A percentile compares a stretch with the other conserved stretches of the same genome.
phyloP scores from a whole-genome alignment of 176 grass and related monocot species.

The Lolium perenne region DNA sequence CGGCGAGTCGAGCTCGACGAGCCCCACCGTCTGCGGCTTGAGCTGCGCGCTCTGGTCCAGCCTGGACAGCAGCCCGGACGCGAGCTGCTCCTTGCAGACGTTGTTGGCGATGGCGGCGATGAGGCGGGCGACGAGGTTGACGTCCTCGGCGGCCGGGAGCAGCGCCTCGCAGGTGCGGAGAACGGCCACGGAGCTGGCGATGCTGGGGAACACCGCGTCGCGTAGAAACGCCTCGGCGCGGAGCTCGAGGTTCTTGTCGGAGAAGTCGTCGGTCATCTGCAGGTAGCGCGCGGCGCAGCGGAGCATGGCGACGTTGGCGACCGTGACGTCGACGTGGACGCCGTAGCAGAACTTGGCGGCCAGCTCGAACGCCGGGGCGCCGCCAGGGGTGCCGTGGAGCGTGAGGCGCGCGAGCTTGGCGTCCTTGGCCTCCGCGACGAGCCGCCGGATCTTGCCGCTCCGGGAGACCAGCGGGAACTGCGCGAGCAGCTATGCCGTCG shows the following conservation, averaged over 20 bases:
- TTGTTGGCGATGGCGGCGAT: slow-evolving; percentile 65
- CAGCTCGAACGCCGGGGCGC: slow-evolving; percentile 79
- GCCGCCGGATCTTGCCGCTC: slow-evolving; percentile 85
- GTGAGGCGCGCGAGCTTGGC: slow-evolving; percentile 66
- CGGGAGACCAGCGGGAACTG: slow-evolving; percentile 97
- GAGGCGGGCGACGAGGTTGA: slow-evolving; percentile 56
- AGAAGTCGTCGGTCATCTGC: slow-evolving; percentile 87
- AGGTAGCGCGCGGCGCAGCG: slow-evolving; percentile 81
- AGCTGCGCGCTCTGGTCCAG: slow-evolving; percentile 54
- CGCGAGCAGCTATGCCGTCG: slow-evolving; percentile 60
- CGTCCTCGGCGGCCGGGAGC: slow-evolving; percentile 77
- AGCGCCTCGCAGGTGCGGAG: slow-evolving; percentile 78
- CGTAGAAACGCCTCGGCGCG: slow-evolving; percentile 71
- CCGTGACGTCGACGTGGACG: slow-evolving; percentile 69
- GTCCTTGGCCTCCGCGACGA: slow-evolving; percentile 73
- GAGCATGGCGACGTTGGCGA: slow-evolving; percentile 75
- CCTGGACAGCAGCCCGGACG: slow-evolving; percentile 72
- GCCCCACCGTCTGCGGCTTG: slow-evolving; percentile 32
- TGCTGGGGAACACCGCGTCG: slow-evolving; percentile 72
- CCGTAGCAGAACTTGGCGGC: slow-evolving; percentile 95
- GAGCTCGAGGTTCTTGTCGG: slow-evolving; percentile 74
- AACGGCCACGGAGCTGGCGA: slow-evolving; percentile 66
- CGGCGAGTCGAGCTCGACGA: slow-evolving; percentile 41
- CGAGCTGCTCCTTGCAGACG: slow-evolving; percentile 93
- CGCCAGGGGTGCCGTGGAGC: slow-evolving; percentile 70